These are phyloP conservation scores for Lachancea thermotolerans DNA, from an alignment of 805 yeast species.

Conservation along the genomic window DNA sequence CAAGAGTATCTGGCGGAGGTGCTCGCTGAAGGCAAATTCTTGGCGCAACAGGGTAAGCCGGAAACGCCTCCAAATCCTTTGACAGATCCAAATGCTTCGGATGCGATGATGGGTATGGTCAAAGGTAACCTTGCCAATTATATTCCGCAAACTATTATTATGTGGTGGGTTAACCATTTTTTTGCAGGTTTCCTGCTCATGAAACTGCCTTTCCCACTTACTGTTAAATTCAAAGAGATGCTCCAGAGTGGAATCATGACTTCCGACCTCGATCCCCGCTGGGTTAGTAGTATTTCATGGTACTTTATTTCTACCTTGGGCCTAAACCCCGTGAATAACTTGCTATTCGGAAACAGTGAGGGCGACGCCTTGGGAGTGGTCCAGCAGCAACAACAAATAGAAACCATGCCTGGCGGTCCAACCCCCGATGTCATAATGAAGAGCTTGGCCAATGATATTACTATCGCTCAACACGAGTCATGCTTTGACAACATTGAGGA, in stretches of 20 bases:
- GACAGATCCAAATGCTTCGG: slow-evolving; percentile 63
- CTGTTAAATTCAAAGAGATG: slow-evolving; percentile 86
- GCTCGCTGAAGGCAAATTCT: slow-evolving; percentile 48
- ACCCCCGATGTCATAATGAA: slow-evolving; percentile 56
- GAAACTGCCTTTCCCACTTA: slow-evolving; percentile 87
- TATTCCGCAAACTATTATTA: slow-evolving; percentile 85
- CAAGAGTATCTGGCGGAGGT: slow-evolving; percentile 41
- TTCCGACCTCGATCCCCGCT: slow-evolving; percentile 77
- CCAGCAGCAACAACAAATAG: slow-evolving; percentile 25
- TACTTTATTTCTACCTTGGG: slow-evolving; percentile 86
- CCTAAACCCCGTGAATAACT: slow-evolving; percentile 66
- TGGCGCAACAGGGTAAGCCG: slow-evolving; percentile 38
- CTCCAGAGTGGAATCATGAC: slow-evolving; percentile 83
- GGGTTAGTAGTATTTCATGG: slow-evolving; percentile 95
- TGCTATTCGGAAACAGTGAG: slow-evolving; percentile 40
- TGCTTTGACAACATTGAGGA: slow-evolving; percentile 56
- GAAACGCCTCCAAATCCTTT: slow-evolving; percentile 50
- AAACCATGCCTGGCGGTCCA: slow-evolving; percentile 51
- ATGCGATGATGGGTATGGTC: slow-evolving; percentile 67
- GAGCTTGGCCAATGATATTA: slow-evolving; percentile 67
- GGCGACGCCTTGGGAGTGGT: slow-evolving; percentile 25
- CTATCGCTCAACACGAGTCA: slow-evolving; percentile 50
- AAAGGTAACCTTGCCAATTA: slow-evolving; percentile 77
- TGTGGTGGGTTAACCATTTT: slow-evolving; percentile 95
- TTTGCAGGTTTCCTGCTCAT: slow-evolving; percentile 86